Conservation (phyloP, 495 filamentous ascomycete species). For the Penicillium maclennaniae region DNA sequence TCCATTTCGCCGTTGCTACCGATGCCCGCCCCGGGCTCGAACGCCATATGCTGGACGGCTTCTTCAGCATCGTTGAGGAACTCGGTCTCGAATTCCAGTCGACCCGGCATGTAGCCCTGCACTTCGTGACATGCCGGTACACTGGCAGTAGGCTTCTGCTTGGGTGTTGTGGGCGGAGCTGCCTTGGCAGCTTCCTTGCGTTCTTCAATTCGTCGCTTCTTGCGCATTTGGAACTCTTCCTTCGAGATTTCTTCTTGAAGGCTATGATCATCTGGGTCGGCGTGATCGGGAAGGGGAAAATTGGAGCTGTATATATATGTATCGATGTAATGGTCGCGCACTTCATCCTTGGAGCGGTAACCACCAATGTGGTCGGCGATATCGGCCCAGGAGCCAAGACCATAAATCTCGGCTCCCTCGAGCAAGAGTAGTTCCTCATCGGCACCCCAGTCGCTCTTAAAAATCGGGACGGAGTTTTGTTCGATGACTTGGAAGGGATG, state of each 20-base stretch:
- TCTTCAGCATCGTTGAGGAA: conserved; percentile 98
- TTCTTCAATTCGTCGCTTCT: conserved; percentile 92
- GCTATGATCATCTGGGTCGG: conserved; percentile 74
- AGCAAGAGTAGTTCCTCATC: conserved; percentile 91
- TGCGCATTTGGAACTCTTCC: conserved; percentile 88
- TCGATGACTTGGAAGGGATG: conserved; percentile 94
- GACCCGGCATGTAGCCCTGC: conserved; percentile 97
- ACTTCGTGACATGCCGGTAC: conserved; percentile 96
- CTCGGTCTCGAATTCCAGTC: conserved; percentile 95
- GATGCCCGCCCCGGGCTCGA: conserved; percentile 90
- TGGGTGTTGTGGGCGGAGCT: conserved; percentile 77
- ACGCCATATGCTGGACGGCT: conserved; percentile 96
- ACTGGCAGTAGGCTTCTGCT: conserved; percentile 91
- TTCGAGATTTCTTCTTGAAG: conserved; percentile 74
- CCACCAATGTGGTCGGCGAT: conserved; percentile 98
- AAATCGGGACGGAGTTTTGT: conserved; percentile 96
- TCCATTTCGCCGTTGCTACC: conserved; percentile 83
- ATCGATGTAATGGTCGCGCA: conserved; percentile 84
- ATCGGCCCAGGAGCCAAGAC: conserved; percentile 94
- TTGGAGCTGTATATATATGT: conserved; percentile 77
- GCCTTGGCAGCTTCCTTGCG: conserved; percentile 84
- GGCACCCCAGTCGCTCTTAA: conserved; percentile 90
- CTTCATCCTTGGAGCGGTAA: conserved; percentile 90
- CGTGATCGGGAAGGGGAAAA: conserved; percentile 82
- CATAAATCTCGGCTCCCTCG: conserved; percentile 97